These are phyloP conservation scores for Porogramme epimiltina DNA, from an alignment of 1,284 basidiomycete species.

Conservation along the genomic window DNA sequence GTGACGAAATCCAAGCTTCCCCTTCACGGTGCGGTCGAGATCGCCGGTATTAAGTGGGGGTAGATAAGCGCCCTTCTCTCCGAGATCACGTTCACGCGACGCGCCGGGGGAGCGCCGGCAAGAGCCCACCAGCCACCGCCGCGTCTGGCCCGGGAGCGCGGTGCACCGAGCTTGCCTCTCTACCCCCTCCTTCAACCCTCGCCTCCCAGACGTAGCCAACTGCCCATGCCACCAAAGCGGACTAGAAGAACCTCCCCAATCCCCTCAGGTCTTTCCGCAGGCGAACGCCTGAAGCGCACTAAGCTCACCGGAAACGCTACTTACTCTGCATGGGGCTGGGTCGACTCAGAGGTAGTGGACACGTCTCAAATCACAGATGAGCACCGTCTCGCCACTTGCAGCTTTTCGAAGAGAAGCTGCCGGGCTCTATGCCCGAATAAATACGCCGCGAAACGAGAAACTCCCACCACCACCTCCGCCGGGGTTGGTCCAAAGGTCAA, in stretches of 20 bases:
- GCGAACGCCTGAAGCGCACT: slow-evolving; percentile 61
- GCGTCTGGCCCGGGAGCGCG: slow-evolving; percentile 8
- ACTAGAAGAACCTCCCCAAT: slow-evolving; percentile 52
- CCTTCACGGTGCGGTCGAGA: no score
- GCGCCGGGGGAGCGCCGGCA: slow-evolving; percentile 15
- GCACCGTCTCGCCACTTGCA: slow-evolving; percentile 68
- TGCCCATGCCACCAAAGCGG: slow-evolving; percentile 65
- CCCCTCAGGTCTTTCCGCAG: slow-evolving; percentile 55
- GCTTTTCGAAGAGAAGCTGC: slow-evolving; percentile 53
- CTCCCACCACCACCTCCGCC: slow-evolving; percentile 3
- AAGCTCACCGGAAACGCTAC: slow-evolving; percentile 46
- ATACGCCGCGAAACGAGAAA: slow-evolving; percentile 35
- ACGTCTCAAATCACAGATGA: slow-evolving; percentile 61
- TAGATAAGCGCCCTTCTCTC: no score
- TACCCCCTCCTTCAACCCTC: not conserved
- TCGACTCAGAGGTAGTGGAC: slow-evolving; percentile 61
- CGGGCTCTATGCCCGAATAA: slow-evolving; percentile 58
- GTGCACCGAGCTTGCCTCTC: slow-evolving; percentile 2
- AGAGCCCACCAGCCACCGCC: slow-evolving; percentile 17
- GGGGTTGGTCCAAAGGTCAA: not conserved
- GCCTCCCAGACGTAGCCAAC: not conserved
- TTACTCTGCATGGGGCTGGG: slow-evolving; percentile 75
- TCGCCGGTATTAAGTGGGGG: no score
- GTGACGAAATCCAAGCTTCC: no score
- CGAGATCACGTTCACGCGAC: slow-evolving; percentile 23